Percentiles rank a stretch among this genome's conserved stretches.
phyloP scores from a whole-genome alignment of 2,329 filamentous ascomycete genomes.

The Trichophyton schoenleinii region DNA sequence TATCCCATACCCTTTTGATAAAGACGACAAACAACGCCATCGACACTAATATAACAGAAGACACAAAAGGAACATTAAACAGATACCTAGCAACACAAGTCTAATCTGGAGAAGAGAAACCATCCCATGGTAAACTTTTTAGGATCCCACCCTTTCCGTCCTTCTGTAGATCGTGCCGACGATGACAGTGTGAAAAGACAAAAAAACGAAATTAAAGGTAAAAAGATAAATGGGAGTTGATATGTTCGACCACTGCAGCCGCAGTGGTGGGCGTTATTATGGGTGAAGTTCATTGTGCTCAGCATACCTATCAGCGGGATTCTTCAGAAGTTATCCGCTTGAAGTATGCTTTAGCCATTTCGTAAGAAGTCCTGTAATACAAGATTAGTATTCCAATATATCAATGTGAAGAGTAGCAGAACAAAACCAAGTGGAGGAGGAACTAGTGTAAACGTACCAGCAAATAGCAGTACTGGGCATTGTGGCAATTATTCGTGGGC shows the following conservation, averaged over 20 bases:
- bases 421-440: neutral
- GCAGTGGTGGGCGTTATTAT: neutral
- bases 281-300: neutral
- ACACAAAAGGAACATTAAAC: neutral
- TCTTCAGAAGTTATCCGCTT: slow-evolving; percentile 18
- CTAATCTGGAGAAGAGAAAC: slow-evolving; percentile 2
- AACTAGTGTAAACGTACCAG: slow-evolving; percentile 49
- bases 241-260: neutral
- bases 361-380: slow-evolving; percentile 46
- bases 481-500: slow-evolving; percentile 82
- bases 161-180: neutral
- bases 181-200: neutral
- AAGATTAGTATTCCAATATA: neutral
- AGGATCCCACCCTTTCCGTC: slow-evolving; percentile 2
- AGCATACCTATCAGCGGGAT: neutral
- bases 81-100: slow-evolving; percentile 4
- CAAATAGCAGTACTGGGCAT: slow-evolving; percentile 99
- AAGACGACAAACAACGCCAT: neutral
- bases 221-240: neutral
- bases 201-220: neutral
- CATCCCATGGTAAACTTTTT: slow-evolving; percentile 2
- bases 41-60: neutral
- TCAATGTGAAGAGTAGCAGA: neutral
- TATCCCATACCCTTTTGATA: neutral
- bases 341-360: slow-evolving; percentile 58